Conservation (phyloP, 768 basidiomycete species). For the Gloeopeniophorella convolvens region DNA sequence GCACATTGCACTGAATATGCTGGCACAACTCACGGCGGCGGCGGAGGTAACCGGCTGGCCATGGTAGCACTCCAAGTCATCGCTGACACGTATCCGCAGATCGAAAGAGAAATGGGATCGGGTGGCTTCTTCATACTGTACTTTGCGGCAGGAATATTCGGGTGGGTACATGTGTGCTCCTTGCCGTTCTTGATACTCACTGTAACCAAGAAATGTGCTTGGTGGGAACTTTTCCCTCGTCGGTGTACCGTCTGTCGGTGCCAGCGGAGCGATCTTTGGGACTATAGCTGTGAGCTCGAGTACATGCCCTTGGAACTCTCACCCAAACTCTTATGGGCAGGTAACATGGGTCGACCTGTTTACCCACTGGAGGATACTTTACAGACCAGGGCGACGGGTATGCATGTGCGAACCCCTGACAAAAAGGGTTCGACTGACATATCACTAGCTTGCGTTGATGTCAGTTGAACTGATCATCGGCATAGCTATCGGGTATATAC, state of each 20-base stretch:
- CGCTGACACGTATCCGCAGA: slow-evolving; percentile 33
- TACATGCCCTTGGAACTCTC: slow-evolving; percentile 1
- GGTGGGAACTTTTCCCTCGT: slow-evolving; percentile 92
- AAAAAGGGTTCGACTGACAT: neutral
- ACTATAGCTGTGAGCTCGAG: slow-evolving; percentile 56
- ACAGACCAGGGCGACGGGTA: slow-evolving; percentile 75
- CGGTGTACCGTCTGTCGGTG: slow-evolving; percentile 84
- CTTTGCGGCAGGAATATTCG: slow-evolving; percentile 88
- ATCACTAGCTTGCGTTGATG: slow-evolving; percentile 68
- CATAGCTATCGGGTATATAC: slow-evolving; percentile 76
- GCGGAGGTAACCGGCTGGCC: slow-evolving; percentile 47
- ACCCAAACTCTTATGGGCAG: slow-evolving; percentile 28
- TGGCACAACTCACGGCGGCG: slow-evolving; percentile 76
- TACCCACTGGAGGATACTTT: slow-evolving; percentile 88
- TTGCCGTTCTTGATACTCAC: neutral
- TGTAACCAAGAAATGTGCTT: slow-evolving; percentile 57
- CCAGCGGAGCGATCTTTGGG: slow-evolving; percentile 90
- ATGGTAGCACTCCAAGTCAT: neutral
- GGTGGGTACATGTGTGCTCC: slow-evolving; percentile 38
- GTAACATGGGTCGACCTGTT: slow-evolving; percentile 85
- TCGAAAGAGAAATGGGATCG: slow-evolving; percentile 91
- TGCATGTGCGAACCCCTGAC: slow-evolving; percentile 14
- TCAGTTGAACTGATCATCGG: slow-evolving; percentile 83
- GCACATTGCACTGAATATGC: slow-evolving; percentile 87
- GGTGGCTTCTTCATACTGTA: slow-evolving; percentile 80